phyloP scores from a whole-genome alignment of 306 rosid genomes.

The Acacia confusa region DNA sequence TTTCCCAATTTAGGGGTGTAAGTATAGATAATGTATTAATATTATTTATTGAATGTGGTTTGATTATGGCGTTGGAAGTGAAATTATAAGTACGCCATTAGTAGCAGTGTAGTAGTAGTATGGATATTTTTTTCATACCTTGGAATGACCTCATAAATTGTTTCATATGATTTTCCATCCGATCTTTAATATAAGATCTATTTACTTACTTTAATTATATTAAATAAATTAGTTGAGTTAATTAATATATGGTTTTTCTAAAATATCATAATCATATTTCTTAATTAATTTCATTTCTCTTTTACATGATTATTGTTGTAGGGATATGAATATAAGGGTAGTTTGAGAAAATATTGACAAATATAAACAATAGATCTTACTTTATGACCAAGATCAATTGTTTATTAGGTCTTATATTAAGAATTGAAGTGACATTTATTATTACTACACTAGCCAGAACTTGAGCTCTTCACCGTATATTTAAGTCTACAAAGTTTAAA shows the following conservation, averaged over 20 bases:
- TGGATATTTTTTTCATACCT: background rate
- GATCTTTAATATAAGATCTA: too few relatives aligned
- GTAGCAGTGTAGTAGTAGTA: background rate
- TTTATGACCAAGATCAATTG: too few relatives aligned
- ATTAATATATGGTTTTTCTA: too few relatives aligned
- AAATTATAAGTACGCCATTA: background rate
- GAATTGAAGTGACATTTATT: background rate
- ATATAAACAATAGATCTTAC: too few relatives aligned
- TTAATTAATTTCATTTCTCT: too few relatives aligned
- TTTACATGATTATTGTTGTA: too few relatives aligned
- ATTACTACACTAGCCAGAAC: background rate
- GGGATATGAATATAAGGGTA: too few relatives aligned
- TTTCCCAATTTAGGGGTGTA: background rate
- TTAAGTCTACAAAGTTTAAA: background rate
- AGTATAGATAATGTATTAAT: background rate
- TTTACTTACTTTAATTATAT: too few relatives aligned
- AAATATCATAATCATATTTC: too few relatives aligned
- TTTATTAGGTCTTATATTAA: too few relatives aligned
- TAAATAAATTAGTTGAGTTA: too few relatives aligned
- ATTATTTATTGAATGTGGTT: background rate
- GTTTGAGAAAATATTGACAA: too few relatives aligned
- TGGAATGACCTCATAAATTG: background rate
- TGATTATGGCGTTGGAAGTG: background rate
- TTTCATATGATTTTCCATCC: background rate
- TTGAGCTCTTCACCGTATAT: background rate